Percentiles rank a stretch among this genome's conserved stretches.
phyloP scores from a whole-genome alignment of 306 rosid genomes.

The Inga oerstediana region DNA sequence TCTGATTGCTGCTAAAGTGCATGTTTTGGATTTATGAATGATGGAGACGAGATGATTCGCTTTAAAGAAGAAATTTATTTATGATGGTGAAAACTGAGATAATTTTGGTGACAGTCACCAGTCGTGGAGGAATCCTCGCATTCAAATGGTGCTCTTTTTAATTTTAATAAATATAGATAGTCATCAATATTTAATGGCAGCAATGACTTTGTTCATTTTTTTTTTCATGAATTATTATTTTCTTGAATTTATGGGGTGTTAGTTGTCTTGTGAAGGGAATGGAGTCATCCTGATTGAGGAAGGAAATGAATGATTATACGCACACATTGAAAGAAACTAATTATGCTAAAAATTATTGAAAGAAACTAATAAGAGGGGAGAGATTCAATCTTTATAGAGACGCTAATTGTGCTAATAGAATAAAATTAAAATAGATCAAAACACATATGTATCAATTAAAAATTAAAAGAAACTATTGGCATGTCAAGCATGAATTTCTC shows the following conservation, averaged over 20 bases:
- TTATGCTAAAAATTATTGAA: no score
- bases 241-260: not conserved
- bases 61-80: not conserved
- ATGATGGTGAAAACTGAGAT: not conserved
- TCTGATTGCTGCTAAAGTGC: not conserved
- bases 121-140: not conserved
- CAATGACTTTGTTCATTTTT: not conserved
- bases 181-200: not conserved
- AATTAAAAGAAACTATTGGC: no score
- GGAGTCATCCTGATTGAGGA: not conserved
- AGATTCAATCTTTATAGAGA: no score
- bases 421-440: no score
- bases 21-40: not conserved
- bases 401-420: no score
- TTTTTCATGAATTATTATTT: not conserved
- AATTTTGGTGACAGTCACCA: not conserved
- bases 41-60: not conserved
- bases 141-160: not conserved
- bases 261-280: not conserved
- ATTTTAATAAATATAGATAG: not conserved
- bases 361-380: no score
- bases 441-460: no score
- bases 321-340: no score
- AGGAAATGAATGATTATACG: not conserved
- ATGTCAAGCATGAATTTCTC: no score